A percentile compares a stretch with the other conserved stretches of the same genome.
Conservation (phyloP, 2,329 filamentous ascomycete species). For the Sporothrix mexicana region DNA sequence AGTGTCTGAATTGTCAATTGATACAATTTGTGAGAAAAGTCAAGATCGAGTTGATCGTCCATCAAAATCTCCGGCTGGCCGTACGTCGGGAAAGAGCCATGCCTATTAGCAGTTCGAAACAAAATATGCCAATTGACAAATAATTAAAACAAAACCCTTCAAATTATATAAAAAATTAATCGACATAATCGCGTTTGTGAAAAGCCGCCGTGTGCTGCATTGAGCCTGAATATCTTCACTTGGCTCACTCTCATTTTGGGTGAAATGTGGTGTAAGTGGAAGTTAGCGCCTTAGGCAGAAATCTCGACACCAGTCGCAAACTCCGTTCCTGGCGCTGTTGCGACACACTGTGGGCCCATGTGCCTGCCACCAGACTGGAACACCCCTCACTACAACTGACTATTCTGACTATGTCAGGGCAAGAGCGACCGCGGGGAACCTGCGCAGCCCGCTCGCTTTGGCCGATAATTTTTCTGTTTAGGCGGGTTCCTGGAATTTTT, state of each 20-base stretch:
- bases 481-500: constrained; percentile 30
- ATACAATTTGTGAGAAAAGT: not conserved
- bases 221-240: constrained; percentile 1
- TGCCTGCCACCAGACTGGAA: constrained; percentile 23
- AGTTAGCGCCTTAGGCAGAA: constrained; percentile 31
- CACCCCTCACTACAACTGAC: constrained; percentile 30
- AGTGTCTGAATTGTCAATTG: not conserved
- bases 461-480: constrained; percentile 21
- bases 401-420: not conserved
- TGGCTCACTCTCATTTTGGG: too few species aligned
- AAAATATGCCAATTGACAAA: not conserved
- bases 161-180: not conserved
- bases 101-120: not conserved
- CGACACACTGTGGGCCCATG: constrained; percentile 2
- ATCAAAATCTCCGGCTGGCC: not conserved
- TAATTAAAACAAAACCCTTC: not conserved
- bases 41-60: constrained; percentile 1
- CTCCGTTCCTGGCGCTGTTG: constrained; percentile 20
- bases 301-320: not conserved
- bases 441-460: constrained; percentile 18
- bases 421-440: constrained; percentile 25
- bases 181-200: not conserved
- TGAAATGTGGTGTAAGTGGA: not conserved
- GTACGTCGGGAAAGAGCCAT: not conserved
- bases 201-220: not conserved